Percentiles rank a stretch among this genome's conserved stretches.
Conservation (phyloP, 2,329 filamentous ascomycete species). For the Botrytis elliptica region DNA sequence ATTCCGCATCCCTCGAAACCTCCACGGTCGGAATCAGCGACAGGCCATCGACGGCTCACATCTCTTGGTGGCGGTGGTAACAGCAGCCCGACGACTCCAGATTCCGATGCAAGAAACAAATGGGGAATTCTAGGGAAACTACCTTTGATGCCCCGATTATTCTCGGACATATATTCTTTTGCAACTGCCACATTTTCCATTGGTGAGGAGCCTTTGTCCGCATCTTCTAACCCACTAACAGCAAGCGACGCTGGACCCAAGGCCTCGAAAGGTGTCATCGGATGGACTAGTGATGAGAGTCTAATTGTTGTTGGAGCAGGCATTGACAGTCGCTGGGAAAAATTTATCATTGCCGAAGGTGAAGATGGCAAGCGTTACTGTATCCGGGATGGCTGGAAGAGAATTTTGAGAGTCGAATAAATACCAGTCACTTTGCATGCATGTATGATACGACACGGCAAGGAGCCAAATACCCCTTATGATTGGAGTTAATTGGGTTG, state of each 20-base stretch:
- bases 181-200: constrained; percentile 78
- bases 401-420: constrained; percentile 56
- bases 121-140: constrained; percentile 85
- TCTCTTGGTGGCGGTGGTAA: constrained; percentile 35
- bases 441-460: neutral
- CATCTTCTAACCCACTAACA: constrained; percentile 50
- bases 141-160: constrained; percentile 79
- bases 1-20: constrained; percentile 58
- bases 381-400: constrained; percentile 76
- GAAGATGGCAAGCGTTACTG: constrained; percentile 67
- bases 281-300: constrained; percentile 75
- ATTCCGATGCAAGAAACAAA: constrained; percentile 62
- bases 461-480: constrained; percentile 11
- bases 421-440: neutral
- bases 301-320: constrained; percentile 78
- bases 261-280: constrained; percentile 78
- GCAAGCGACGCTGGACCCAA: constrained; percentile 45
- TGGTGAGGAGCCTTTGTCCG: constrained; percentile 71
- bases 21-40: constrained; percentile 38
- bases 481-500: constrained; percentile 13
- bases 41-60: constrained; percentile 38
- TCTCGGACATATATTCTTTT: constrained; percentile 88
- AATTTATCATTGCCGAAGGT: constrained; percentile 69
- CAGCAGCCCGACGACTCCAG: constrained; percentile 38
- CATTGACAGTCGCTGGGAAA: constrained; percentile 81